Evolutionary conservation across 805 yeast species (phyloP).

Genomic region (Komagataella ulmi): DNA sequence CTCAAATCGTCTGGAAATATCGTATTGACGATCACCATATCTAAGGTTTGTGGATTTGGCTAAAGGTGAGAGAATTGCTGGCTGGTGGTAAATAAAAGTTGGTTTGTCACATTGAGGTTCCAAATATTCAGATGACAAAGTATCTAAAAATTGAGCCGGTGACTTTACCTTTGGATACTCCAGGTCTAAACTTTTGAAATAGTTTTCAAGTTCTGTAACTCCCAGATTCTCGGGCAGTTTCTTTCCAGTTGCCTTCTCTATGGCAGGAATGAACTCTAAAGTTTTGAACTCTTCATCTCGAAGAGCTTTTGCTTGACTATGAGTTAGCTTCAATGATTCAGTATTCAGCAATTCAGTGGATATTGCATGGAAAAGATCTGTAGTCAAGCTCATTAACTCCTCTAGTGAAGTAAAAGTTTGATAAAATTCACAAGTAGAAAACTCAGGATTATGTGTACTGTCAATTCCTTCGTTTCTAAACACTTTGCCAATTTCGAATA

Average conservation of each 20-base stretch:
- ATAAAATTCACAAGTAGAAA: slow-evolving; percentile 83
- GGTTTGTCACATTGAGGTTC: slow-evolving; percentile 60
- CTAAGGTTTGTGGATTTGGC: slow-evolving; percentile 46
- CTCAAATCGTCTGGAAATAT: slow-evolving; percentile 66
- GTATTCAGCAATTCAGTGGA: slow-evolving; percentile 16
- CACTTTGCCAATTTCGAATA: slow-evolving; percentile 75
- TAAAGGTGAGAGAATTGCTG: slow-evolving; percentile 74
- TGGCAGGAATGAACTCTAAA: slow-evolving; percentile 54
- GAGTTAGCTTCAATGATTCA: background rate
- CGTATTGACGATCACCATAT: slow-evolving; percentile 19
- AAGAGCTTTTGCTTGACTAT: background rate
- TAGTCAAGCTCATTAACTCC: slow-evolving; percentile 54
- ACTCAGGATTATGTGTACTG: slow-evolving; percentile 88
- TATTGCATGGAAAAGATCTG: slow-evolving; percentile 34
- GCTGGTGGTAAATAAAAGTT: slow-evolving; percentile 70
- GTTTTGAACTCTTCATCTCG: slow-evolving; percentile 16
- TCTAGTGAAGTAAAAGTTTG: slow-evolving; percentile 55
- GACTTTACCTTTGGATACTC: slow-evolving; percentile 25
- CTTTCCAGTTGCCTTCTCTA: slow-evolving; percentile 40
- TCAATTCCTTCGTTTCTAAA: slow-evolving; percentile 93
- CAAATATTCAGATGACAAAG: slow-evolving; percentile 42
- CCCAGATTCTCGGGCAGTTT: slow-evolving; percentile 31
- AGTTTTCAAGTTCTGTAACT: slow-evolving; percentile 24
- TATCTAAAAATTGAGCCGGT: slow-evolving; percentile 51
- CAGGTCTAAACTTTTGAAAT: slow-evolving; percentile 23